Evolutionary conservation across 2,329 filamentous ascomycete genomes (phyloP).

Genomic region (Xylaria sp.): DNA sequence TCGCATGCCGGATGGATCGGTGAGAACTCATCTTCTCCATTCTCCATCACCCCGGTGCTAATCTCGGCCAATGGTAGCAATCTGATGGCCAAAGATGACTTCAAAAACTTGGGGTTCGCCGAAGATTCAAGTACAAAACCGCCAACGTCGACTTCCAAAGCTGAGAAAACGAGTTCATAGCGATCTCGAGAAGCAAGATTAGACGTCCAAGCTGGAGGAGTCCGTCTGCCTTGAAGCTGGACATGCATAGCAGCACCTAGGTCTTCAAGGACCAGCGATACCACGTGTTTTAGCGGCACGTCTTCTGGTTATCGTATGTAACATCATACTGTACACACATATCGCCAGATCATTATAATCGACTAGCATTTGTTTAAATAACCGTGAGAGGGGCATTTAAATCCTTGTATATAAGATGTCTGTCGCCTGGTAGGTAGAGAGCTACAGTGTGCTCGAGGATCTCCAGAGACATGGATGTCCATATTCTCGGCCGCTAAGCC

Average conservation of each 20-base stretch:
- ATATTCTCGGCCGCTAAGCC: neutral
- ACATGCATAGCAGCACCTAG: slow-evolving; percentile 23
- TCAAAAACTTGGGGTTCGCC: slow-evolving; percentile 88
- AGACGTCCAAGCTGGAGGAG: slow-evolving; percentile 39
- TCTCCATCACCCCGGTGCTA: slow-evolving; percentile 1
- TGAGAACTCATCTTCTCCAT: slow-evolving; percentile 56
- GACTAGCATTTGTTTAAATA: neutral
- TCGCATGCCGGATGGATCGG: slow-evolving; percentile 95
- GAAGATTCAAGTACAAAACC: slow-evolving; percentile 47
- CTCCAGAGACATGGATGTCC: neutral
- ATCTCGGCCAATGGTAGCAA: slow-evolving; percentile 65
- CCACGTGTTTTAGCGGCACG: neutral
- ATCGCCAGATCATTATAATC: neutral
- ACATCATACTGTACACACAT: neutral
- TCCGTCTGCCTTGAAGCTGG: neutral
- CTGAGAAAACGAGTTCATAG: slow-evolving; percentile 48
- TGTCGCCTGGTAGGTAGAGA: neutral
- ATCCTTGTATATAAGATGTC: neutral
- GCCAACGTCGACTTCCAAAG: slow-evolving; percentile 40
- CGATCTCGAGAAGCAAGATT: neutral
- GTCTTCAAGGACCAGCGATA: slow-evolving; percentile 3
- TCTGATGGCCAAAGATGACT: slow-evolving; percentile 94
- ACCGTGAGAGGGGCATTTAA: neutral
- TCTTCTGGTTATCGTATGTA: neutral
- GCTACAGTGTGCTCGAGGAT: neutral